Conservation (phyloP, 768 basidiomycete genomes). For the Tulasnella sp. region DNA sequence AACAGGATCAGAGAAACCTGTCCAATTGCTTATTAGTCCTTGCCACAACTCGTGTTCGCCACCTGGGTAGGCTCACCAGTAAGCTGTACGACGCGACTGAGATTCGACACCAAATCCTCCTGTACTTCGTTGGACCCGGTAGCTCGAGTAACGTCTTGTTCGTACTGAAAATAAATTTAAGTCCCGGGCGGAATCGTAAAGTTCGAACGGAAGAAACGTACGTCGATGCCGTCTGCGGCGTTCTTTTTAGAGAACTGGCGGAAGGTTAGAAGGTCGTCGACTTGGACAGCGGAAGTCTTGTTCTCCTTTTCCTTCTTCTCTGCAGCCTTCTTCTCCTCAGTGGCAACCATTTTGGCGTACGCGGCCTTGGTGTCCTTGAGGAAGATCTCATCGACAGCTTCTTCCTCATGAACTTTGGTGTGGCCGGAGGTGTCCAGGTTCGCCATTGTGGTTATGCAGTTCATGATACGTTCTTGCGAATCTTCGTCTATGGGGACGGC, state of each 20-base stretch:
- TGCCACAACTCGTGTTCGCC: background rate
- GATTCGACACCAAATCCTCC: constrained; percentile 91
- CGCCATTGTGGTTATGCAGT: constrained; percentile 89
- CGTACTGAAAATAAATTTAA: constrained; percentile 49
- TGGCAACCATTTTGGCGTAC: constrained; percentile 90
- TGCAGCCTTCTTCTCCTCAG: constrained; percentile 88
- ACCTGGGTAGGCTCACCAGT: constrained; percentile 49
- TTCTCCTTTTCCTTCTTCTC: constrained; percentile 83
- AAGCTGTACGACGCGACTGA: constrained; percentile 86
- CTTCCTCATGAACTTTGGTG: constrained; percentile 44
- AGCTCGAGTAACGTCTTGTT: constrained; percentile 79
- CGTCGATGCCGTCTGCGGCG: constrained; percentile 56
- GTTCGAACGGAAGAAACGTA: constrained; percentile 37
- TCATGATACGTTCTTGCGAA: constrained; percentile 90
- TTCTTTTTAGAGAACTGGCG: constrained; percentile 93
- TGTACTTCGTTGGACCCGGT: constrained; percentile 76
- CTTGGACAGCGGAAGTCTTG: constrained; percentile 68
- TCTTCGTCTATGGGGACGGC: constrained; percentile 97
- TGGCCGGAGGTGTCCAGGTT: constrained; percentile 49
- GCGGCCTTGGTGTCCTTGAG: constrained; percentile 75
- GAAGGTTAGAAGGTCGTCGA: constrained; percentile 88
- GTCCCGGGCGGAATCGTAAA: background rate
- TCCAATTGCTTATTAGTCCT: background rate
- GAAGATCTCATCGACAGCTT: constrained; percentile 56
- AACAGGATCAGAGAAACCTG: constrained; percentile 95